phyloP scores from a whole-genome alignment of 352 stramenopile species.

The Saprolegnia diclina region DNA sequence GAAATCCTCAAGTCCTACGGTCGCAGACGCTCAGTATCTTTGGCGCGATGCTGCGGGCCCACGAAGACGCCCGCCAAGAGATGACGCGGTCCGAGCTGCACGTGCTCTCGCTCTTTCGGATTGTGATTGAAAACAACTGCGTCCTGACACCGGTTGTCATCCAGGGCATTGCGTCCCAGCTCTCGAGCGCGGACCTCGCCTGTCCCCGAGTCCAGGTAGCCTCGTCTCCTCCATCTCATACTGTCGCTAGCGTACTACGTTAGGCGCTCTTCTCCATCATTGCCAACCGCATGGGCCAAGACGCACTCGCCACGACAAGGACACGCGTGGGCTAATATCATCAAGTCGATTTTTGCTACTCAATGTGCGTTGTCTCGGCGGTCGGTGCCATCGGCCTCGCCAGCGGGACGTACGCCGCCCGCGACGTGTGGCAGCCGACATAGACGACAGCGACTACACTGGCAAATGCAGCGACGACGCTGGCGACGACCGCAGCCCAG shows the following conservation, averaged over 20 bases:
- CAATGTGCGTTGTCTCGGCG: conserved; percentile 39
- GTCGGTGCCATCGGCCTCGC: conserved; percentile 25
- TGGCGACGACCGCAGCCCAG: conserved; percentile 53
- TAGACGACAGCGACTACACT: conserved; percentile 48
- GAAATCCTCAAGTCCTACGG: too few species aligned
- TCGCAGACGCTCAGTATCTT: conserved; percentile 51
- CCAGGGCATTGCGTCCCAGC: conserved; percentile 42
- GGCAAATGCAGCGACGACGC: conserved; percentile 43
- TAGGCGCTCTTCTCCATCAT: conserved; percentile 39
- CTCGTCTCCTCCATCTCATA: background rate
- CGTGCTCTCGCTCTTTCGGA: conserved; percentile 62
- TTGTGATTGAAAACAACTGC: conserved; percentile 58
- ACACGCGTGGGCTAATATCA: conserved; percentile 16
- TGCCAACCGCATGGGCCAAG: background rate
- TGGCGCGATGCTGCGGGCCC: conserved; percentile 39
- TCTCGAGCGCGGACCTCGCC: conserved; percentile 40
- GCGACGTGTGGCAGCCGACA: conserved; percentile 32
- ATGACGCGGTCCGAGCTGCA: conserved; percentile 46
- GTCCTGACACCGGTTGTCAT: conserved; percentile 57
- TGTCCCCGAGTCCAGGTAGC: conserved; percentile 42
- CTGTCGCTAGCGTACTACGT: background rate
- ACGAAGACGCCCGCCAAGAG: conserved; percentile 42
- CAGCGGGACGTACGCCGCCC: background rate
- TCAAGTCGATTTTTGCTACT: conserved; percentile 25
- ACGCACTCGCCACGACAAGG: background rate